These are phyloP conservation scores for Blastocystis hominis DNA, from an alignment of 352 stramenopile genomes.

Conservation along the genomic window DNA sequence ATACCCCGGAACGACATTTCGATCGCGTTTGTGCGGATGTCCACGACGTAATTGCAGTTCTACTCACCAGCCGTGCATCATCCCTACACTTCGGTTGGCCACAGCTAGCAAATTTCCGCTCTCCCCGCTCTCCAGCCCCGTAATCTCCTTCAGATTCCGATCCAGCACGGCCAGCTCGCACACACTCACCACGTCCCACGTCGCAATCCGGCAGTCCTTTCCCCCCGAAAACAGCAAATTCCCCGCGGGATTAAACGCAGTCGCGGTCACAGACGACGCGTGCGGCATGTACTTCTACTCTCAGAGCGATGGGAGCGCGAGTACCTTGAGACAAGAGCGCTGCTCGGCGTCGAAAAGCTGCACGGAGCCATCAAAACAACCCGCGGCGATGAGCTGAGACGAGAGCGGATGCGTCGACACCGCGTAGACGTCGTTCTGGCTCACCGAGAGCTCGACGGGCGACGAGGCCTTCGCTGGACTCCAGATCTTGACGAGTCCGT, in stretches of 20 bases:
- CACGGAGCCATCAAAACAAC: slow-evolving; percentile 2
- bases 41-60: slow-evolving; percentile 37
- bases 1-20: slow-evolving; percentile 28
- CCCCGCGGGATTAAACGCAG: slow-evolving; percentile 30
- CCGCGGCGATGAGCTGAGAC: background rate
- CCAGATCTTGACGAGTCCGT: background rate
- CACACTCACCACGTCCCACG: slow-evolving; percentile 10
- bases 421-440: slow-evolving; percentile 13
- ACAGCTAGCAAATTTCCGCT: slow-evolving; percentile 25
- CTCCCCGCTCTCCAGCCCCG: background rate
- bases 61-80: background rate
- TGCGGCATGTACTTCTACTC: background rate
- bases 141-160: background rate
- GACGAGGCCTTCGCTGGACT: background rate
- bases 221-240: slow-evolving; percentile 1
- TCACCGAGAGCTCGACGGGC: background rate
- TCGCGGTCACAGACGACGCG: background rate
- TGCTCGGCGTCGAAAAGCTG: background rate
- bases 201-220: background rate
- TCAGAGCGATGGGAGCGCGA: background rate
- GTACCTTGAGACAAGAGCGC: background rate
- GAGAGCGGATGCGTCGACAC: background rate
- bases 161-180: background rate
- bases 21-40: background rate
- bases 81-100: slow-evolving; percentile 9